phyloP scores from a whole-genome alignment of 1,284 basidiomycete genomes.

The Cutaneotrichosporon sp. region DNA sequence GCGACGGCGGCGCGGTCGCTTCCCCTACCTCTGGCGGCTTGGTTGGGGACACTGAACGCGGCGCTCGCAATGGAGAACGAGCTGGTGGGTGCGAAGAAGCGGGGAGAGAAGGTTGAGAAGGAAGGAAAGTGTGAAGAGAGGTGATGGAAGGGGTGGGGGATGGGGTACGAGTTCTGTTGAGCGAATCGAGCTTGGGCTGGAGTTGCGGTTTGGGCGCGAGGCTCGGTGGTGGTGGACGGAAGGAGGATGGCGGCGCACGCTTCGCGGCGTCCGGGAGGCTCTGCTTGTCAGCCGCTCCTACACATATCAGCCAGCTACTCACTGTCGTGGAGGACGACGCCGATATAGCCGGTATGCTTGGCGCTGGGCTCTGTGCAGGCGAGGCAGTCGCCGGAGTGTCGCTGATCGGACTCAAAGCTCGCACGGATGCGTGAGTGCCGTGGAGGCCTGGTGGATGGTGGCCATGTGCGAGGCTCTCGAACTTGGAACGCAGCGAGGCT shows the following conservation, averaged over 20 bases:
- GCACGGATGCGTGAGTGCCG: background rate
- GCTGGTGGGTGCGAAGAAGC: background rate
- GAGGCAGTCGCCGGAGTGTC: background rate
- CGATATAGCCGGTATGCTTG: background rate
- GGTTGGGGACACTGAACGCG: background rate
- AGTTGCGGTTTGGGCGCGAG: background rate
- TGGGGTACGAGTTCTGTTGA: background rate
- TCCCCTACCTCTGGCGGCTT: background rate
- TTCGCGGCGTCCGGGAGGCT: background rate
- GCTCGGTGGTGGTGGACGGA: slow-evolving; percentile 1
- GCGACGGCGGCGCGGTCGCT: background rate
- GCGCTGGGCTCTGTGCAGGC: background rate
- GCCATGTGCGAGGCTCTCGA: slow-evolving; percentile 38
- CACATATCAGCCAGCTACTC: background rate
- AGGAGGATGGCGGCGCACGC: background rate
- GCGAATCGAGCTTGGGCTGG: background rate
- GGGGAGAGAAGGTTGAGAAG: background rate
- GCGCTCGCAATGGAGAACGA: background rate
- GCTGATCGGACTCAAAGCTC: background rate
- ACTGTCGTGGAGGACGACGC: background rate
- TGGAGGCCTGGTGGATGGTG: background rate
- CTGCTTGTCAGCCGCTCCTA: background rate
- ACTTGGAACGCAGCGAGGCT: slow-evolving; percentile 39
- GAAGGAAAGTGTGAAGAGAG: background rate
- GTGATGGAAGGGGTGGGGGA: background rate